Evolutionary conservation across 169 alveolate species (phyloP).

Genomic region (Eimeria necatrix): DNA sequence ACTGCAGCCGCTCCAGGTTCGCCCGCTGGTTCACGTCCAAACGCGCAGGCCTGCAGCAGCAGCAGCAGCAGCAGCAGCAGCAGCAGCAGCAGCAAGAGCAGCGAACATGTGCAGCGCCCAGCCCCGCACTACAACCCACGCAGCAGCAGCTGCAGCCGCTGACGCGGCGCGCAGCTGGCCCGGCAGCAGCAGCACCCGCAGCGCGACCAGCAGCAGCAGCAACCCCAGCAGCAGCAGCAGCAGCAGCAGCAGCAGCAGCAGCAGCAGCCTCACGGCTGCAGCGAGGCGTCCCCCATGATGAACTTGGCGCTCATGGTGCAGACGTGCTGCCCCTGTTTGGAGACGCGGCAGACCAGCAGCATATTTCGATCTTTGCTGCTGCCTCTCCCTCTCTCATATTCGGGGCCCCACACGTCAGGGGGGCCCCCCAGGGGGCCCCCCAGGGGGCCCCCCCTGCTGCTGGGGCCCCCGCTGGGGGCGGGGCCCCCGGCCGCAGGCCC

Average conservation of each 20-base stretch:
- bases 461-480: background rate
- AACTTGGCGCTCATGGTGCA: conserved; percentile 86
- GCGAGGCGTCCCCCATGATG: conserved; percentile 83
- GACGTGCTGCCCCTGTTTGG: conserved; percentile 86
- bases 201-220: conserved; percentile 12
- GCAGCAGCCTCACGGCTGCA: conserved; percentile 82
- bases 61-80: conserved; percentile 2
- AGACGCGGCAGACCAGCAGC: conserved; percentile 82
- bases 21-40: conserved; percentile 77
- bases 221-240: conserved; percentile 22
- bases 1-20: conserved; percentile 63
- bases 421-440: conserved; percentile 22
- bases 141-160: background rate
- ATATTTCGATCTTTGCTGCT: background rate
- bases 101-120: background rate
- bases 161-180: background rate
- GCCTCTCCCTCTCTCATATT: background rate
- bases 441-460: background rate
- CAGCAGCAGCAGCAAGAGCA: conserved; percentile 9
- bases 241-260: conserved; percentile 23
- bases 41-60: conserved; percentile 31
- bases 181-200: conserved; percentile 21
- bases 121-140: background rate
- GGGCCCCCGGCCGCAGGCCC: background rate
- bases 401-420: background rate